Base-by-base conservation (phyloP, 257 asterid genomes). In the Przewalskia tangutica region DNA sequence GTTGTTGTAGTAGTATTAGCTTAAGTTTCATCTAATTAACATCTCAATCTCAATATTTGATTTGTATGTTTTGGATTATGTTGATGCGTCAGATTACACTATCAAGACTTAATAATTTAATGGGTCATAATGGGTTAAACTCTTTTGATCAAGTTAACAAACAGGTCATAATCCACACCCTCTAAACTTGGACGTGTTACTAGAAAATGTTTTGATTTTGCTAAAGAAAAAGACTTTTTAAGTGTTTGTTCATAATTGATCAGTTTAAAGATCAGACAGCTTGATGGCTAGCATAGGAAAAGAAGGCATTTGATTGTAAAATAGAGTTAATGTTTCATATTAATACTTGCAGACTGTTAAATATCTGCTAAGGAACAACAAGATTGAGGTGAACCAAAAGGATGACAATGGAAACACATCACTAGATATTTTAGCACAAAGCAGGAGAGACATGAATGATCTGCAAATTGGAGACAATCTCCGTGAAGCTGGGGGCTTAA, bases 371-470 rank as follows among this genome's bases (percentile, higher is more conserved):
- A 53, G 55, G 2, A 40, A 12, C 8, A 18, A 79, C 3, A 27
- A 60, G 64, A 64, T 84, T 8, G 90, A 89, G 40, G 23, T 81
- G 4, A 82, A 84, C 48, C 81, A 82, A 14, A 9, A 55, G 70
- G 86, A 89, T 32, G 14, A 62, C 7, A 76, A 40, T 8, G 90
- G 86, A 2, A 79, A 82, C 83, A 89, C 89, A 34, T 60, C 91
- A 78, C 63, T 79, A 71, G 89, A 89, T 40, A 82, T 90, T 58
- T 44, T 89, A 63, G 51, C 84, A 75, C 77, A 77, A 23, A 84
- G 88, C 16, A 59, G 82, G n/a, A 68, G 46, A 8, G 89, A 87
- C 42, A 4, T 44, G 3, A 55, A 82, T 34, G 88, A 89, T 75
- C 4, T 82, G 8, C 81, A 88, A 53, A 85, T 88, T 10, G 85